Conservation (phyloP, 129 eudicot species). For the Centaurea solstitialis region DNA sequence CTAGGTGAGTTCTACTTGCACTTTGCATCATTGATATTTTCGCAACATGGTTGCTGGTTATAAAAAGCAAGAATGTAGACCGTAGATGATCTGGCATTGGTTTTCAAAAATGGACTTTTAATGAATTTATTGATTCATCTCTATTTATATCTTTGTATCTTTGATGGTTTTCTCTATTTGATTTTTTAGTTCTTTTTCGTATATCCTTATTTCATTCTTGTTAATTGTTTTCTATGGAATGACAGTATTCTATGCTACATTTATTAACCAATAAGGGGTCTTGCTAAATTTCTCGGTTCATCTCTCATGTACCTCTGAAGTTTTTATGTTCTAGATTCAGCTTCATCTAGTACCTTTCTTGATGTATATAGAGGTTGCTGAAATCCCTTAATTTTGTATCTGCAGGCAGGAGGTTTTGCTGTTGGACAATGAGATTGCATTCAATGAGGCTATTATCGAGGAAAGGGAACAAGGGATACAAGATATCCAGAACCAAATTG, state of each 20-base stretch:
- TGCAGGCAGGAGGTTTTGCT: conserved; percentile 59
- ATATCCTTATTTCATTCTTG: neutral
- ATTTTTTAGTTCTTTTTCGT: neutral
- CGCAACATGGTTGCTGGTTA: neutral
- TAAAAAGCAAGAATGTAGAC: neutral
- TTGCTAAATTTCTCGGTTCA: neutral
- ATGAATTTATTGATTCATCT: neutral
- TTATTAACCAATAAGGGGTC: neutral
- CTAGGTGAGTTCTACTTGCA: conserved; percentile 49
- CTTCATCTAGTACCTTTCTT: no score
- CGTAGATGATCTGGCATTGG: neutral
- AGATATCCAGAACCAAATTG: conserved; percentile 51
- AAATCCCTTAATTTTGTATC: neutral
- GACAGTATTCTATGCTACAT: neutral
- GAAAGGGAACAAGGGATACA: conserved; percentile 70
- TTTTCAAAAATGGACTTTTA: neutral
- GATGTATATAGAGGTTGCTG: neutral
- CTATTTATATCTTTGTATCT: neutral
- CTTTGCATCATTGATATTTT: neutral
- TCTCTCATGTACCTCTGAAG: neutral
- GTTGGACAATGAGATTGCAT: conserved; percentile 61
- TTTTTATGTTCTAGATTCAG: neutral
- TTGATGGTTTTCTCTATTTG: neutral
- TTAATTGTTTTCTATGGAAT: neutral
- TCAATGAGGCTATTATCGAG: conserved; percentile 60